Percentiles rank a stretch among this genome's conserved stretches.
Conservation (phyloP, 208 protist genomes). For the Trypanosoma boissoni region DNA sequence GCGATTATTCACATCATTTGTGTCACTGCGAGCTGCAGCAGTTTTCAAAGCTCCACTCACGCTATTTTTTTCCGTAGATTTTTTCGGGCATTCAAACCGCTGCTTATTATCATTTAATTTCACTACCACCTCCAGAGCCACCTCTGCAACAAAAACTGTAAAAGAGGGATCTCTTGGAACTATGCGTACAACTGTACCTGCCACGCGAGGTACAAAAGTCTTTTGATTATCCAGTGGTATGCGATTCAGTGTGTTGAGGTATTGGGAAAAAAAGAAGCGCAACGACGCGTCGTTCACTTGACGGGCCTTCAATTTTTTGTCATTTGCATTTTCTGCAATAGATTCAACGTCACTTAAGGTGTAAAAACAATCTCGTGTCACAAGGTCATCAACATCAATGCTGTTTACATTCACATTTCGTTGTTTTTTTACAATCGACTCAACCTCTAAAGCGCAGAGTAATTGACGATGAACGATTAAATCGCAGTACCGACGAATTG, state of each 20-base stretch:
- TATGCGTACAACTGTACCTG: conserved; percentile 14
- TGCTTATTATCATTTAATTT: conserved; percentile 49
- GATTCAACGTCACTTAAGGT: conserved; percentile 44
- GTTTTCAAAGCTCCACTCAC: no score
- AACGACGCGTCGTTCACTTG: conserved; percentile 52
- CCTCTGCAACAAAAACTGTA: conserved; percentile 39
- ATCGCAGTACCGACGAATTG: conserved; percentile 93
- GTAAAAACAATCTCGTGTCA: conserved; percentile 38
- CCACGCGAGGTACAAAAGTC: conserved; percentile 18
- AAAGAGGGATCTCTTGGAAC: conserved; percentile 1
- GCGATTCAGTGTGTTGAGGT: conserved; percentile 51
- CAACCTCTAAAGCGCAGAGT: conserved; percentile 70
- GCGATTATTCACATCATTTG: background rate
- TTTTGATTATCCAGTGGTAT: conserved; percentile 1
- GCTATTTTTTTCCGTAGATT: no score
- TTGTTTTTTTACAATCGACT: conserved; percentile 47
- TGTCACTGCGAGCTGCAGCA: no score
- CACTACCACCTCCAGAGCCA: conserved; percentile 52
- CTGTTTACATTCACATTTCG: conserved; percentile 16
- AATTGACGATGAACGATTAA: conserved; percentile 92
- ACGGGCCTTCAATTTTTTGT: conserved; percentile 50
- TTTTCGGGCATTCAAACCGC: conserved; percentile 28
- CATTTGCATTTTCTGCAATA: conserved; percentile 56
- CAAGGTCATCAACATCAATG: conserved; percentile 42
- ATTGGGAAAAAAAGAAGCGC: conserved; percentile 69